Conservation (phyloP, 2,329 filamentous ascomycete species). For the Sarocladium brachiariae region DNA sequence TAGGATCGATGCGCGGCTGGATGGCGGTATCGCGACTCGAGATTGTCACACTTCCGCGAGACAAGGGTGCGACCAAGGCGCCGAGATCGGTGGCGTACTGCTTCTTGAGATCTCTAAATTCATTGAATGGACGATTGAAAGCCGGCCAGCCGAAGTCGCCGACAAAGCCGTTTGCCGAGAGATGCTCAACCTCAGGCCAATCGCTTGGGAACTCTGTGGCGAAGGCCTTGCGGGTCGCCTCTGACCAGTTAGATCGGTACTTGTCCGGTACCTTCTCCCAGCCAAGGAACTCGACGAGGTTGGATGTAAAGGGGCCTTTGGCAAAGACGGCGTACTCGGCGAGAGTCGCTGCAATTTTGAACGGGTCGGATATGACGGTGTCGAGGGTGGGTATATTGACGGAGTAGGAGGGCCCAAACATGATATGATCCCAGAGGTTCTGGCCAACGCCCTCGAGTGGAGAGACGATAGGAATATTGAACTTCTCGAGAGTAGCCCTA, state of each 20-base stretch:
- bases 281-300: conserved; percentile 17
- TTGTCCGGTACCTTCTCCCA: conserved; percentile 20
- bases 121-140: conserved; percentile 11
- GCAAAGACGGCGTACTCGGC: conserved; percentile 12
- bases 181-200: conserved; percentile 16
- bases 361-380: conserved; percentile 14
- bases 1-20: conserved; percentile 36
- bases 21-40: conserved; percentile 24
- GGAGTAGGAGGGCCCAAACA: conserved; percentile 11
- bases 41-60: conserved; percentile 38
- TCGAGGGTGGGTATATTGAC: conserved; percentile 17
- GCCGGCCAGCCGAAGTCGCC: conserved; percentile 14
- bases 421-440: conserved; percentile 48
- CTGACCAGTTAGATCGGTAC: conserved; percentile 13
- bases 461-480: conserved; percentile 29
- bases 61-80: conserved; percentile 32
- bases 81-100: conserved; percentile 12
- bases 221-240: conserved; percentile 12
- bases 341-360: conserved; percentile 13
- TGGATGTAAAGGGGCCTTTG: conserved; percentile 17
- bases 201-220: conserved; percentile 13
- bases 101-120: conserved; percentile 11
- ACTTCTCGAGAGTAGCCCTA: conserved; percentile 22
- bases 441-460: conserved; percentile 60
- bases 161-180: conserved; percentile 15